Evolutionary conservation across 2,329 filamentous ascomycete genomes (phyloP).

Genomic region (Colletotrichum aenigma): DNA sequence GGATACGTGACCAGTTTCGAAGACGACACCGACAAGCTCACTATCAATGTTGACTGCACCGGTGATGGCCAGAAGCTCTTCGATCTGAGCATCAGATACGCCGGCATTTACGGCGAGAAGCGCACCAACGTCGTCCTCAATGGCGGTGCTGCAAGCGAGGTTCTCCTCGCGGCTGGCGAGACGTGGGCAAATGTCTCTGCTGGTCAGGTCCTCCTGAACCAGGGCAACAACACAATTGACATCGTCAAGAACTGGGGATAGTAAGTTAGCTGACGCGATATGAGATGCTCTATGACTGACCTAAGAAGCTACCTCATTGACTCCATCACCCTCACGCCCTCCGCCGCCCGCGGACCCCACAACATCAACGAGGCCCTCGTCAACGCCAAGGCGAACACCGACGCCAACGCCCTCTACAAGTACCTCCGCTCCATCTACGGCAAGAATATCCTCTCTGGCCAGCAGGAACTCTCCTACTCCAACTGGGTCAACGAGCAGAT

Average conservation of each 20-base stretch:
- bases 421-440: slow-evolving; percentile 50
- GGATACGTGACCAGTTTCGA: slow-evolving; percentile 54
- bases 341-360: slow-evolving; percentile 39
- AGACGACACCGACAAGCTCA: slow-evolving; percentile 43
- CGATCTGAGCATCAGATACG: slow-evolving; percentile 47
- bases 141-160: slow-evolving; percentile 41
- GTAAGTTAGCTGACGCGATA: slow-evolving; percentile 25
- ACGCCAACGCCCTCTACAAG: slow-evolving; percentile 41
- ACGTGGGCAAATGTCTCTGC: slow-evolving; percentile 41
- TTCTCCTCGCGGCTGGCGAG: slow-evolving; percentile 41
- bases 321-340: slow-evolving; percentile 41
- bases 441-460: slow-evolving; percentile 51
- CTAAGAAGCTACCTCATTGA: slow-evolving; percentile 44
- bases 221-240: slow-evolving; percentile 47
- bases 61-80: slow-evolving; percentile 37
- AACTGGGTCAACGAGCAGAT: slow-evolving; percentile 47
- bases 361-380: slow-evolving; percentile 40
- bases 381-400: slow-evolving; percentile 38
- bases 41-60: slow-evolving; percentile 41
- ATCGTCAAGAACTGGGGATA: slow-evolving; percentile 54
- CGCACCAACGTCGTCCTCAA: slow-evolving; percentile 47
- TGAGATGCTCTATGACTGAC: background rate
- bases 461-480: slow-evolving; percentile 47
- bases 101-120: slow-evolving; percentile 51
- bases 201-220: slow-evolving; percentile 48